phyloP scores from a whole-genome alignment of 768 basidiomycete species.

The Phanerochaete carnosa region DNA sequence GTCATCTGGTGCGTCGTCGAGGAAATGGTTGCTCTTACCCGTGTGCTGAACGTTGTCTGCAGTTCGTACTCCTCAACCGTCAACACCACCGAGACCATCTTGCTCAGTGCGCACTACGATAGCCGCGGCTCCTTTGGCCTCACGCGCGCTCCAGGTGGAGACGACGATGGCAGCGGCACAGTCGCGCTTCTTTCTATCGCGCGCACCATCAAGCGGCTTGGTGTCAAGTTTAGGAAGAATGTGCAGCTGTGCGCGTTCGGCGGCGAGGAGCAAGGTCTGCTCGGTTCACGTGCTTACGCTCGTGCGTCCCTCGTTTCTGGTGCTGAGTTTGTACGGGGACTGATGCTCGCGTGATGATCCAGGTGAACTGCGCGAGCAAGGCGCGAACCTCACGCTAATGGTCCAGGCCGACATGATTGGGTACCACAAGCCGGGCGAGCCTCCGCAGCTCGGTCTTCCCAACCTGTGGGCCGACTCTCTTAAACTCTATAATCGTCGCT shows the following conservation, averaged over 20 bases:
- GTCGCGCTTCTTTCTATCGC: constrained; percentile 80
- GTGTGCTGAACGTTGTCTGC: neutral
- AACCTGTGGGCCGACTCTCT: constrained; percentile 40
- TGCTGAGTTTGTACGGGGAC: neutral
- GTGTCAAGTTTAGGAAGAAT: constrained; percentile 67
- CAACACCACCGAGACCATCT: constrained; percentile 59
- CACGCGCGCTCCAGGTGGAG: constrained; percentile 60
- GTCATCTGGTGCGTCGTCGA: constrained; percentile 64
- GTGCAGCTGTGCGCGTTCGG: constrained; percentile 84
- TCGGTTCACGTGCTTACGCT: constrained; percentile 78
- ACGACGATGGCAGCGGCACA: constrained; percentile 65
- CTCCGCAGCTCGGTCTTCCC: constrained; percentile 80
- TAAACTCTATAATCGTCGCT: neutral
- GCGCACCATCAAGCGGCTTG: constrained; percentile 61
- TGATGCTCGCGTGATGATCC: neutral
- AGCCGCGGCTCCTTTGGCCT: constrained; percentile 87
- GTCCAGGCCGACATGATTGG: constrained; percentile 93
- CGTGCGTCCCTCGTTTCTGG: constrained; percentile 42
- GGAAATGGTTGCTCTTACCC: neutral
- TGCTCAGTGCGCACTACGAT: constrained; percentile 88
- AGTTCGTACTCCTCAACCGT: constrained; percentile 58
- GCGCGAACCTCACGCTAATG: constrained; percentile 75
- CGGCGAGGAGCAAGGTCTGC: constrained; percentile 88
- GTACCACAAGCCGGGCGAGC: constrained; percentile 76
- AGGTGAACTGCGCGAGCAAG: constrained; percentile 56